These are phyloP conservation scores for Achaetomiella virescens DNA, from an alignment of 495 filamentous ascomycete species.

Conservation along the genomic window DNA sequence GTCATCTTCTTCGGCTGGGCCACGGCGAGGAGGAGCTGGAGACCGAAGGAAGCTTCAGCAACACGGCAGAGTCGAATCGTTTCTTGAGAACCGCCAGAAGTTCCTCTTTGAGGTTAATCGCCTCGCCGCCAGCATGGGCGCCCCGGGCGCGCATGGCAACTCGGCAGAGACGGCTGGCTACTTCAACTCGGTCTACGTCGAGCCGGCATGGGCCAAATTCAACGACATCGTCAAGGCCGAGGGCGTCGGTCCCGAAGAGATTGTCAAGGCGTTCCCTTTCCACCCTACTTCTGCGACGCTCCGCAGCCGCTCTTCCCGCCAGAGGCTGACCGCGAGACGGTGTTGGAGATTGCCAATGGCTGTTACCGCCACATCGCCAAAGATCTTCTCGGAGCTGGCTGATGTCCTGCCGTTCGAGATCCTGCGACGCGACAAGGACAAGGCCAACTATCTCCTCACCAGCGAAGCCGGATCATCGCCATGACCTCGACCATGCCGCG, in stretches of 20 bases:
- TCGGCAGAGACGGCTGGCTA: constrained; percentile 96
- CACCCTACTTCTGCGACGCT: constrained; percentile 82
- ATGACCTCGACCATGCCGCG: constrained; percentile 99
- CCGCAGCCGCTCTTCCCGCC: constrained; percentile 77
- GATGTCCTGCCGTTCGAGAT: constrained; percentile 96
- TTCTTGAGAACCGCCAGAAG: constrained; percentile 77
- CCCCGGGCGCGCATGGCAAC: constrained; percentile 84
- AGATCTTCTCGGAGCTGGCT: constrained; percentile 87
- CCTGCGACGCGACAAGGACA: constrained; percentile 76
- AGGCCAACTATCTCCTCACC: constrained; percentile 88
- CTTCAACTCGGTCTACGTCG: constrained; percentile 87
- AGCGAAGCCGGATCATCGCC: constrained; percentile 93
- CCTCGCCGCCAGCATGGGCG: constrained; percentile 73
- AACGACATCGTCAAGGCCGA: constrained; percentile 52
- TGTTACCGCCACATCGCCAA: constrained; percentile 87
- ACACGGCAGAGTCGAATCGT: constrained; percentile 93
- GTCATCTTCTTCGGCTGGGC: constrained; percentile 86
- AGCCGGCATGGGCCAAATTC: constrained; percentile 83
- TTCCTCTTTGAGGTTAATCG: constrained; percentile 82
- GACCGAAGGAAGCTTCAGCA: constrained; percentile 83
- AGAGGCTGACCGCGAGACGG: constrained; percentile 54
- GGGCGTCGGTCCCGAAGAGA: constrained; percentile 48
- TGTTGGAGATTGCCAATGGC: constrained; percentile 72
- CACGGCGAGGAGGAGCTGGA: constrained; percentile 93
- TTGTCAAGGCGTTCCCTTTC: constrained; percentile 80